Evolutionary conservation across 1,284 basidiomycete genomes (phyloP), one percentile per base, ranked within the genome.

Genomic region (Fomitopsis schrenkii): DNA sequence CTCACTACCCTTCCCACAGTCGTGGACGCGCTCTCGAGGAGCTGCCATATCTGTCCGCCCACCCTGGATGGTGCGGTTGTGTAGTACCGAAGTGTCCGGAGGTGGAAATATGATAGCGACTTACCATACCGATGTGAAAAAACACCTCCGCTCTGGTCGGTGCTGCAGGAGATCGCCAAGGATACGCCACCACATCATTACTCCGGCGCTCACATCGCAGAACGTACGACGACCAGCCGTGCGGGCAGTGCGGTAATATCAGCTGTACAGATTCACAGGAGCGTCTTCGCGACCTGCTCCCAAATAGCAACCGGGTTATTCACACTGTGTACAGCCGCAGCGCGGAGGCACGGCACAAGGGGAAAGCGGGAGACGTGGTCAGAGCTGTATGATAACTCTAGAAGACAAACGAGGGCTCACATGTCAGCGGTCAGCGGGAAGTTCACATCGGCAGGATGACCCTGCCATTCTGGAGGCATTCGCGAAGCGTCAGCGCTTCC

Each of bases 231-330:
- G 52, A 54, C 17, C n/a, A 38, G 33, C 17, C 33, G 36, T 15
- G 9, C 15, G 35, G 15, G 33, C 17, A 17, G 15, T n/a, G 36
- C 35, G 12, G 26, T n/a, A 22, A 19, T 15, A 17, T 17, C 17
- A 38, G n/a, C 22, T 54, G 22, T 9, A 40, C 5, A 30, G 19
- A 3, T 48, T 61, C 59, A 70, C 9, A 73, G 63, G n/a, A 73
- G 69, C 4, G 63, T 66, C 63, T 71, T 67, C 22, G 75, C 76
- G 41, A 83, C 66, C 17, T 69, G 71, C 55, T 78, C 72, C 82
- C 82, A 83, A 57, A 83, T 80, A n/a, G 76, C 78, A 17, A 72
- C 66, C 0, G 81, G 82, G 60, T 81, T 81, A 66, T 82, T 83
- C 44, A 74, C 73, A 48, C 80, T 83, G 58, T 17, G 50, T 35